phyloP scores from a whole-genome alignment of 2,329 filamentous ascomycete genomes.

The Ophiostoma australiae region DNA sequence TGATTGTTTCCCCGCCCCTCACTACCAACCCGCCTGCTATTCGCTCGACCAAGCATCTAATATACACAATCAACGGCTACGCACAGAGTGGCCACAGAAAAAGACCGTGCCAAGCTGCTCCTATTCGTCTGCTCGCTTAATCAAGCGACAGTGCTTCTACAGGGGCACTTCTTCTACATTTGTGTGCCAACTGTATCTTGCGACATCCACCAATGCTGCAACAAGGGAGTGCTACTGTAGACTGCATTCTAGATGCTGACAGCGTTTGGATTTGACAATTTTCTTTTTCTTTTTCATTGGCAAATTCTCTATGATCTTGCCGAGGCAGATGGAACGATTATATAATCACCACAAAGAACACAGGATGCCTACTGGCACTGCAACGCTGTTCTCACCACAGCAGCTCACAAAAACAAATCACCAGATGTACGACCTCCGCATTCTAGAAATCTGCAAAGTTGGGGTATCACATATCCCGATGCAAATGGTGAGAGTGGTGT shows the following conservation, averaged over 20 bases:
- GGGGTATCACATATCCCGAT: neutral
- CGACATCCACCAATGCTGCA: neutral
- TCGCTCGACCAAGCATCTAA: neutral
- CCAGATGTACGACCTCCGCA: neutral
- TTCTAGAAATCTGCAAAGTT: neutral
- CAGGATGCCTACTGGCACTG: neutral
- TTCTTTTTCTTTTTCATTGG: too few relatives aligned
- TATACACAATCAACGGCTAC: neutral
- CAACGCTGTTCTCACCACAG: neutral
- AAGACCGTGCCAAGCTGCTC: conserved; percentile 13
- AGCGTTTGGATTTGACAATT: neutral
- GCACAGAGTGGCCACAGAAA: neutral
- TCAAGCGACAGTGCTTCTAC: conserved; percentile 19
- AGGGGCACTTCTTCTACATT: neutral
- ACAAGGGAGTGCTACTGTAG: neutral
- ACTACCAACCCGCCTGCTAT: neutral
- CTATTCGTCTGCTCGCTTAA: conserved; percentile 19
- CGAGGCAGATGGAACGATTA: too few relatives aligned
- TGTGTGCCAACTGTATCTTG: neutral
- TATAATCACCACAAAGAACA: neutral
- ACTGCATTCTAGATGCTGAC: too few relatives aligned
- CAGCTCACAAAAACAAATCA: neutral
- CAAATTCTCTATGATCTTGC: too few relatives aligned
- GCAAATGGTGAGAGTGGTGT: too few relatives aligned
- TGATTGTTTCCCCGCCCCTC: neutral